Evolutionary conservation across 2,329 filamentous ascomycete genomes (phyloP), one percentile per base, ranked within the genome.

Genomic region (Beauveria scarabaeidicola): DNA sequence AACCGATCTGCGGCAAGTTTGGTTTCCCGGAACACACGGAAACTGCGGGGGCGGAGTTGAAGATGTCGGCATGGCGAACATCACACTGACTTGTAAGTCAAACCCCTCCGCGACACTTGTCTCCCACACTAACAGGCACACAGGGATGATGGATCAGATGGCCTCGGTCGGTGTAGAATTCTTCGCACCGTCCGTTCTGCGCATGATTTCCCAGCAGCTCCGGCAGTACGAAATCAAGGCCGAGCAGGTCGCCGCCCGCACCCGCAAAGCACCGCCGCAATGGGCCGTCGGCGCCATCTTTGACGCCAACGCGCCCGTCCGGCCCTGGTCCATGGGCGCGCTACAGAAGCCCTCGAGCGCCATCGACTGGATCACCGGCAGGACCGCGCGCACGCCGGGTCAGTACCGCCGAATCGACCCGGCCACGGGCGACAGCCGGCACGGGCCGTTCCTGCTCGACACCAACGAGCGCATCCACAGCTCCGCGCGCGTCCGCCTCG

Each of bases 1-100:
- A 23, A 78, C 77, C 1, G 73, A 81, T 61, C 70, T 81, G 48
- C 73, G 77, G 29, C 78, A 81, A 62, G 77, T 80, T 13, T 87
- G 84, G 84, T 91, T 91, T 66, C 84, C 88, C 0, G 88, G 88
- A 7, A 83, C 81, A 53, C 88, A 91, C 67, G 83, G 78, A 11
- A 88, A 90, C 65, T 83, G 88, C 51, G 87, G 87, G 5, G 87
- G 87, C 36, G 87, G 87, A 2, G 88, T 82, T 82, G 68, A 72
- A 5, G 79, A 82, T 52, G 75, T 80, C 61, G 77, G 77, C 48
- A 71, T 76, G 21, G 69, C 75, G 3, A 73, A 77, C 56, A 68
- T 70, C 17, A 71, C 70, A 23, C 67, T 77, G 51, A 69, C 72
- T 19, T 77, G 74, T 75, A 64, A 64, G 74, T 66, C n/a, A 7